Percentiles rank a stretch among this genome's conserved stretches.
Evolutionary conservation across 2,329 filamentous ascomycete genomes (phyloP).

Genomic region (Xylariales sp.): DNA sequence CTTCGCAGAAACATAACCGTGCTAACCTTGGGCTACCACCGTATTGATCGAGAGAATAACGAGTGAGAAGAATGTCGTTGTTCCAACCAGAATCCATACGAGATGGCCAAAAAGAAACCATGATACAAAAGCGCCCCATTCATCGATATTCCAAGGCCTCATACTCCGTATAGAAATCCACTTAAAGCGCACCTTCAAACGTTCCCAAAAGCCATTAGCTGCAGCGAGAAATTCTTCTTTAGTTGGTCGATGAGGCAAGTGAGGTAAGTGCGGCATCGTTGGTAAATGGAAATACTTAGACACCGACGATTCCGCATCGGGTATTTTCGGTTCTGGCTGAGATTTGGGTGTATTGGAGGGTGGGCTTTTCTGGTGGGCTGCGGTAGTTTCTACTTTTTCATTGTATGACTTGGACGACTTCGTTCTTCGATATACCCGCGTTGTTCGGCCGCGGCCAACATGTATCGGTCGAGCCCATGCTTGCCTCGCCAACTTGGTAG

Average conservation of each 20-base stretch:
- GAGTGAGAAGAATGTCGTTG: slow-evolving; percentile 95
- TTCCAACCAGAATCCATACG: slow-evolving; percentile 95
- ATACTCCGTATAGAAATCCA: slow-evolving; percentile 97
- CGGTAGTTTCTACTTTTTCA: slow-evolving; percentile 37
- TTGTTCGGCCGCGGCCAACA: slow-evolving; percentile 43
- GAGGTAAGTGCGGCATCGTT: slow-evolving; percentile 73
- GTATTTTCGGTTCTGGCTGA: slow-evolving; percentile 39
- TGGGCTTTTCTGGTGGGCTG: slow-evolving; percentile 39
- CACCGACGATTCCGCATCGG: slow-evolving; percentile 54
- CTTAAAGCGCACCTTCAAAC: slow-evolving; percentile 91
- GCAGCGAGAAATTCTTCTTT: slow-evolving; percentile 94
- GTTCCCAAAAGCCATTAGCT: slow-evolving; percentile 91
- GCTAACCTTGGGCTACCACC: slow-evolving; percentile 88
- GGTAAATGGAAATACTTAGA: slow-evolving; percentile 68
- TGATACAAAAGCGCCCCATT: slow-evolving; percentile 93
- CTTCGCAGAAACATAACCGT: not conserved
- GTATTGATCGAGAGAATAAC: slow-evolving; percentile 94
- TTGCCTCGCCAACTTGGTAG: slow-evolving; percentile 53
- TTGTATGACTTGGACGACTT: slow-evolving; percentile 49
- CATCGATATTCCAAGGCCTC: slow-evolving; percentile 93
- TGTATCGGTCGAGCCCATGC: slow-evolving; percentile 53
- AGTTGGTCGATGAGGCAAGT: slow-evolving; percentile 86
- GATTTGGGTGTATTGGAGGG: slow-evolving; percentile 31
- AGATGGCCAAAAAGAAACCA: slow-evolving; percentile 96
- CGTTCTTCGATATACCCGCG: slow-evolving; percentile 45